phyloP scores from a whole-genome alignment of 257 asterid genomes.

The Mentha longifolia region DNA sequence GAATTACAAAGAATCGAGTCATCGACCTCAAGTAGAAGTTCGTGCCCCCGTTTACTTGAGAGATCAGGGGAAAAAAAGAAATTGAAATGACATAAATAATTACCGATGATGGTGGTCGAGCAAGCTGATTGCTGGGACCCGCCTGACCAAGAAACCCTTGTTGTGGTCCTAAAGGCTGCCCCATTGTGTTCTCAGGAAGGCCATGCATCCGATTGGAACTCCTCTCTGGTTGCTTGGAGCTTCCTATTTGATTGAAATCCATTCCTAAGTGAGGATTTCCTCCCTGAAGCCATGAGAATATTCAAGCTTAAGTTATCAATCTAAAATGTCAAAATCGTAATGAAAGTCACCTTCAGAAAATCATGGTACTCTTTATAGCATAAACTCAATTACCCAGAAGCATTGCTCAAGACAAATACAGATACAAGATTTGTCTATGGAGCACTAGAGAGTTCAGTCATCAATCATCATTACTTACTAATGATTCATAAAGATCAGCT shows the following conservation, averaged over 20 bases:
- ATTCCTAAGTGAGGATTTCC: slow-evolving; percentile 75
- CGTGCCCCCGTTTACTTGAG: neutral
- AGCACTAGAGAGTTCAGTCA: neutral
- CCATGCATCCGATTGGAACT: slow-evolving; percentile 68
- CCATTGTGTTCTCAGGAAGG: slow-evolving; percentile 50
- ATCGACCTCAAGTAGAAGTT: neutral
- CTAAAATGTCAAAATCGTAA: slow-evolving; percentile 11
- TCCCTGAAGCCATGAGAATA: slow-evolving; percentile 48
- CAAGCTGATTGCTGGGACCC: slow-evolving; percentile 72
- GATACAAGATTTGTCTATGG: neutral
- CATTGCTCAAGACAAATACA: neutral
- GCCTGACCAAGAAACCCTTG: slow-evolving; percentile 61
- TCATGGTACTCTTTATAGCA: neutral
- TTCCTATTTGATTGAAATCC: slow-evolving; percentile 76
- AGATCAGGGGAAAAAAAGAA: neutral
- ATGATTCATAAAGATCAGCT: neutral
- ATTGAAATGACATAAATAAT: slow-evolving; percentile 26
- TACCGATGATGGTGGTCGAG: slow-evolving; percentile 63
- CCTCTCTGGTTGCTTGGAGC: slow-evolving; percentile 71
- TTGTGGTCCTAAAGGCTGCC: slow-evolving; percentile 65
- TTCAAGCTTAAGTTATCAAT: slow-evolving; percentile 27
- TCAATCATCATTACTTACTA: neutral
- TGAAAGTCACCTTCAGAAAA: neutral
- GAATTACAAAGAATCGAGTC: slow-evolving; percentile 19
- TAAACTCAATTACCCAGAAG: neutral